A percentile compares a stretch with the other conserved stretches of the same genome.
Evolutionary conservation across 2,329 filamentous ascomycete species (phyloP).

Genomic region (Aureobasidium pullulans): DNA sequence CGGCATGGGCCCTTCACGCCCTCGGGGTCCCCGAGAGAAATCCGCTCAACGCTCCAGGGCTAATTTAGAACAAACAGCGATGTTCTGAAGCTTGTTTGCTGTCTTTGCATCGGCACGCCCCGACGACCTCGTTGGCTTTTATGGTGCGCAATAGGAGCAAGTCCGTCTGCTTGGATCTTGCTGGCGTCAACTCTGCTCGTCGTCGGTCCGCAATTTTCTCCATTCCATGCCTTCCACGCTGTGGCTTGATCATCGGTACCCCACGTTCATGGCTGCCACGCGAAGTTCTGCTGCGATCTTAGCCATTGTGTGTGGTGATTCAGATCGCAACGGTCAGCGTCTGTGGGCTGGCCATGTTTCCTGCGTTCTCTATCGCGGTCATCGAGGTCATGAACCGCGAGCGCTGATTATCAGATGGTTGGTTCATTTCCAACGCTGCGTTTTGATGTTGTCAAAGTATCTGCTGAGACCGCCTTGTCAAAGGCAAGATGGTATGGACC

Average conservation of each 20-base stretch:
- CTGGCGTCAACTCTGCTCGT: conserved; percentile 5
- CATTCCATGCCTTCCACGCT: not conserved
- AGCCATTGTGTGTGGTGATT: not conserved
- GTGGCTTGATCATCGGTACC: not conserved
- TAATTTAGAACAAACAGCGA: conserved; percentile 7
- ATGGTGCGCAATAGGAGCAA: not conserved
- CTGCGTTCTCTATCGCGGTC: no score
- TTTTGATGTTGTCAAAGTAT: not conserved
- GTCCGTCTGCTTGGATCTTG: not conserved
- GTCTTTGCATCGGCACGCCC: not conserved
- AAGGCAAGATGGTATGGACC: not conserved
- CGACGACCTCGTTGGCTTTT: not conserved
- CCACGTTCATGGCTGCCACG: conserved; percentile 14
- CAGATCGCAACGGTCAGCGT: not conserved
- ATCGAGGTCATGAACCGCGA: not conserved
- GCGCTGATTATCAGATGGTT: not conserved
- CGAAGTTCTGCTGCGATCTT: not conserved
- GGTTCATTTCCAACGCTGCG: not conserved
- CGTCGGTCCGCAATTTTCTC: not conserved
- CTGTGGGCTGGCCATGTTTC: not conserved
- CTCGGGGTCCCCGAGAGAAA: conserved; percentile 11
- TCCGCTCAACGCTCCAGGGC: not conserved
- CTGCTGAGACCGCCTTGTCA: not conserved
- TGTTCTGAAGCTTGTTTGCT: conserved; percentile 8
- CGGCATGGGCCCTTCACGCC: not conserved